phyloP scores from a whole-genome alignment of 2,329 filamentous ascomycete species.

The Verticillium albo-atrum region DNA sequence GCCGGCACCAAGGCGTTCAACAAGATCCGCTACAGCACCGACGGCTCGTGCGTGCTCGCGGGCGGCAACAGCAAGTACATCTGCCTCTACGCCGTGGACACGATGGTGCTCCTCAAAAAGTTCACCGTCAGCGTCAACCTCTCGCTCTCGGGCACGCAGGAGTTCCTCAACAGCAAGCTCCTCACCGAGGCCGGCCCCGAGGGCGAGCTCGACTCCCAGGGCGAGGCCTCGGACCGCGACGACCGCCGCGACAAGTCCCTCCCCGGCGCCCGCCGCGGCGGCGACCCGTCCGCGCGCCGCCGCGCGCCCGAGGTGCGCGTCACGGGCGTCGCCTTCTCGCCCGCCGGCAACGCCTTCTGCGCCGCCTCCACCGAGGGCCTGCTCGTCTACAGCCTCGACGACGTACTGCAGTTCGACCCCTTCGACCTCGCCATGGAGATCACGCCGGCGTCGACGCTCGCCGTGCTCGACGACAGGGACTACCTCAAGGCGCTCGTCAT shows the following conservation, averaged over 20 bases:
- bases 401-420: constrained; percentile 81
- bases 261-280: constrained; percentile 80
- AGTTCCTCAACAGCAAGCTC: constrained; percentile 89
- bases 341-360: constrained; percentile 85
- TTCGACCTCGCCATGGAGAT: constrained; percentile 94
- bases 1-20: constrained; percentile 87
- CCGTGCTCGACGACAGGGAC: constrained; percentile 66
- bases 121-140: constrained; percentile 94
- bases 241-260: constrained; percentile 74
- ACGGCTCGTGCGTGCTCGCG: constrained; percentile 85
- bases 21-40: constrained; percentile 84
- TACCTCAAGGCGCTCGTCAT: constrained; percentile 92
- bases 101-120: constrained; percentile 88
- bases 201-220: constrained; percentile 81
- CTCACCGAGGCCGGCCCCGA: constrained; percentile 86
- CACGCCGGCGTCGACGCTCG: constrained; percentile 79
- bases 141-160: constrained; percentile 93
- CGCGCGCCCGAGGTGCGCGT: constrained; percentile 80
- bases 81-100: constrained; percentile 91
- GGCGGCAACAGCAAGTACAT: constrained; percentile 98
- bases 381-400: constrained; percentile 88
- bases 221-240: constrained; percentile 84
- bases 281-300: constrained; percentile 74
- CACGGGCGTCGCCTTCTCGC: constrained; percentile 78
- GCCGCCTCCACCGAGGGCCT: constrained; percentile 93